Evolutionary conservation across 192 early-diverging fungal species (phyloP), one percentile per base, ranked within the genome.

Genomic region (Cladochytrium replicatum): DNA sequence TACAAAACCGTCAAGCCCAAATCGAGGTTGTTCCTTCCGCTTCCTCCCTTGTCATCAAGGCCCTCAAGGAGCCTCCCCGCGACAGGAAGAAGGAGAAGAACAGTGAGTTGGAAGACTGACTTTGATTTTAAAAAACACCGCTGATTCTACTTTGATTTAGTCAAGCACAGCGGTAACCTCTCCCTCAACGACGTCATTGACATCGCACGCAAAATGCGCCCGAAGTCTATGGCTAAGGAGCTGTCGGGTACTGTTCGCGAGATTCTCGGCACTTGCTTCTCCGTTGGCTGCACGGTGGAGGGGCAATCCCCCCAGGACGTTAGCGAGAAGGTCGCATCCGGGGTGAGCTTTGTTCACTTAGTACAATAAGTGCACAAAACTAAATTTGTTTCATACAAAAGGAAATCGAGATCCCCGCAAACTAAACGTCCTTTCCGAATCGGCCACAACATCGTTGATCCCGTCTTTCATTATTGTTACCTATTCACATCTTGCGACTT

Each of bases 61-160:
- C 95, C 57, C 75, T 99, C 39, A 96, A 95, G 84, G 95, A 99
- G 78, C 86, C 93, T 45, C 81, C 83, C 25, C 76, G 95, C 54
- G 95, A 99, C 74, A 78, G 83, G 71, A 99, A 99, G 87, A 99
- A 99, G 90, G 95, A 99, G 72, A 99, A 99, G 88, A 99, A 99
- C 88, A 91, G 67, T 67, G 30, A 47, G 64, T 58, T 64, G 25
- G 25, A 11, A 27, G 4, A 59, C 56, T 61, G 2, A 45, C 56
- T 53, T 19, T 31, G 37, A 7, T 50, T 34, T 30, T 29, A n/a
- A n/a, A n/a, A n/a, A n/a, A n/a, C n/a, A n/a, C n/a, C n/a, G 29
- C 61, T 61, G 25, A 50, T 21, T 5, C 15, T 25, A 8, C 2
- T 19, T 41, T 25, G 13, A 26, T 2, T 38, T 48, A 70, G 69